Percentiles rank a stretch among this genome's conserved stretches.
These are phyloP conservation scores for Phytophthora pisi DNA, from an alignment of 352 stramenopile genomes.

Conservation along the genomic window DNA sequence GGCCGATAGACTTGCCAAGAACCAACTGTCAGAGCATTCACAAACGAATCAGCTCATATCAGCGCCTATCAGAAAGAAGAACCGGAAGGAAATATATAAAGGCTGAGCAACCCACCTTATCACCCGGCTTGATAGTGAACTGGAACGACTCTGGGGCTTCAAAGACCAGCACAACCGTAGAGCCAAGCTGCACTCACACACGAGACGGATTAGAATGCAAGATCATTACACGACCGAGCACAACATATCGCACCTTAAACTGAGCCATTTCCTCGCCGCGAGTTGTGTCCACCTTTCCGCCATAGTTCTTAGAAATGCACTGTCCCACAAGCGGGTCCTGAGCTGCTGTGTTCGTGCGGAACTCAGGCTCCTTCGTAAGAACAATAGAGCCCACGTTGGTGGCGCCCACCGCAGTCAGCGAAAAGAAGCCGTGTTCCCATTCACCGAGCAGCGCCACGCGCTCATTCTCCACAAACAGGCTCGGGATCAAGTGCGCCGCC, in stretches of 20 bases:
- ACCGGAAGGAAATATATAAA: background rate
- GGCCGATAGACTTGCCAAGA: slow-evolving; percentile 52
- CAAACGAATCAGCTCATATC: background rate
- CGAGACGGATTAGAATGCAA: slow-evolving; percentile 14
- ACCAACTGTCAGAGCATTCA: slow-evolving; percentile 29
- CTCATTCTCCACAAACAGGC: slow-evolving; percentile 87
- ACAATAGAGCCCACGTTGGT: slow-evolving; percentile 89
- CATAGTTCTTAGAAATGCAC: slow-evolving; percentile 62
- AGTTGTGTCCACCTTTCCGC: slow-evolving; percentile 36
- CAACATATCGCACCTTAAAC: slow-evolving; percentile 59
- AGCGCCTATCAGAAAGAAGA: slow-evolving; percentile 3
- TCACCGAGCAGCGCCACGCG: slow-evolving; percentile 72
- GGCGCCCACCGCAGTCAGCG: slow-evolving; percentile 82
- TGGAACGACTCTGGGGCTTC: slow-evolving; percentile 78
- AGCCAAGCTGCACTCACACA: slow-evolving; percentile 57
- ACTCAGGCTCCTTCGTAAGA: slow-evolving; percentile 69
- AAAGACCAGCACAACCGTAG: slow-evolving; percentile 88
- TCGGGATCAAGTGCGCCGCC: slow-evolving; percentile 70
- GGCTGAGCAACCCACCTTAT: slow-evolving; percentile 56
- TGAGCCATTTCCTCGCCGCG: slow-evolving; percentile 78
- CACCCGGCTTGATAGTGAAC: slow-evolving; percentile 73
- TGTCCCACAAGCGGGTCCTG: slow-evolving; percentile 63
- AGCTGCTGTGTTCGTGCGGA: slow-evolving; percentile 62
- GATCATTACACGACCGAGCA: background rate
- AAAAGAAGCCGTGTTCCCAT: slow-evolving; percentile 86